phyloP scores from a whole-genome alignment of 2,329 filamentous ascomycete species.

The Cucurbitaria berberidis region DNA sequence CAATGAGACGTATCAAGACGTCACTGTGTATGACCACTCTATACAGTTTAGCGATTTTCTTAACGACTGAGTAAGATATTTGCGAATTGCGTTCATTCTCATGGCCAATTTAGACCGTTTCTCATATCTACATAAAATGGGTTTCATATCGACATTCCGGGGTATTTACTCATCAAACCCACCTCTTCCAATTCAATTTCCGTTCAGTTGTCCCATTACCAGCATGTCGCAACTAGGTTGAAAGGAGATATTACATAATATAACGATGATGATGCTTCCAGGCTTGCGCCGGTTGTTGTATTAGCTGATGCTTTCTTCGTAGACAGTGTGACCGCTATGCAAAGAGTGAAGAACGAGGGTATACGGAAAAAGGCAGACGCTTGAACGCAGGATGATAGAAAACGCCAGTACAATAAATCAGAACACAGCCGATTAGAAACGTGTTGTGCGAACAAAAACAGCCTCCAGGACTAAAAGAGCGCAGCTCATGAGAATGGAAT shows the following conservation, averaged over 20 bases:
- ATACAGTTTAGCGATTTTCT: neutral
- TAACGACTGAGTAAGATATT: neutral
- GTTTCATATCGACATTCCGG: conserved; percentile 15
- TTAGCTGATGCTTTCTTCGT: conserved; percentile 2
- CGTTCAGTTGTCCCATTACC: conserved; percentile 39
- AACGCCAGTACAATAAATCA: conserved; percentile 14
- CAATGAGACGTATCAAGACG: no score
- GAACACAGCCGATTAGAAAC: conserved; percentile 21
- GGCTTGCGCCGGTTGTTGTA: neutral
- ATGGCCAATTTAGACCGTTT: conserved; percentile 4
- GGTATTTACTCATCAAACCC: conserved; percentile 13
- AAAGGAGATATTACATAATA: conserved; percentile 25
- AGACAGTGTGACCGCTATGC: conserved; percentile 40
- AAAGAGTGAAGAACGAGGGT: conserved; percentile 36
- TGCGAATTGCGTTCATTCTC: conserved; percentile 10
- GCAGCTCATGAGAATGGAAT: conserved; percentile 36
- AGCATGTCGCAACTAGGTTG: conserved; percentile 36
- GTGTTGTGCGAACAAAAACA: conserved; percentile 12
- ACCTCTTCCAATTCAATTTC: neutral
- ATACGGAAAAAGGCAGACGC: conserved; percentile 42
- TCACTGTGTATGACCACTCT: no score
- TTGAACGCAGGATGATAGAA: conserved; percentile 48
- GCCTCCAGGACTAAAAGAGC: conserved; percentile 40
- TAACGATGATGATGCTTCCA: conserved; percentile 10
- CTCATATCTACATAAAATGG: conserved; percentile 19